Conservation (phyloP, 371 early-diverging fungal species). For the Mycotypha africana region DNA sequence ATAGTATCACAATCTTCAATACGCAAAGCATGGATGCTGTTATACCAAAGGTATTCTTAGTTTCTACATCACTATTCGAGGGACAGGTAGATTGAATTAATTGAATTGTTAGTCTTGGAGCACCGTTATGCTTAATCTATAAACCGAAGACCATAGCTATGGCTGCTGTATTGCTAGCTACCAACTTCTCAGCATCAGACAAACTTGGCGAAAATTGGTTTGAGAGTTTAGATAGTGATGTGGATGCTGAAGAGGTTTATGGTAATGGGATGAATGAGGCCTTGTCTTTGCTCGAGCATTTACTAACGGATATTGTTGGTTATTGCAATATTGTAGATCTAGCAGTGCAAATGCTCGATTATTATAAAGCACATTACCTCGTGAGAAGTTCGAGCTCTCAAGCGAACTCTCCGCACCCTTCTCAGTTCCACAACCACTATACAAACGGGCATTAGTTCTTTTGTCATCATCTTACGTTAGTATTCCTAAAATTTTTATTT, state of each 20-base stretch:
- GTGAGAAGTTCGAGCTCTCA: conserved; percentile 12
- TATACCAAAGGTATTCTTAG: conserved; percentile 59
- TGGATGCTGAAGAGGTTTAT: conserved; percentile 23
- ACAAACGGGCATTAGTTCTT: background rate
- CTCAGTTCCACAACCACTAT: conserved; percentile 6
- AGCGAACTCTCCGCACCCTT: conserved; percentile 16
- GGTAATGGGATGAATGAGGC: conserved; percentile 6
- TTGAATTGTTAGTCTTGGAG: conserved; percentile 28
- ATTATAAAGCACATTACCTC: conserved; percentile 21
- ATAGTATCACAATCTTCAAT: conserved; percentile 40
- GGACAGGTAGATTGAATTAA: too few species aligned
- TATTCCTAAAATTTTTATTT: too few species aligned
- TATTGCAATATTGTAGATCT: conserved; percentile 10
- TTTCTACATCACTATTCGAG: too few species aligned
- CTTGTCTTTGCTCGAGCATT: background rate
- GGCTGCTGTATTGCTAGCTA: conserved; percentile 30
- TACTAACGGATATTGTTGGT: background rate
- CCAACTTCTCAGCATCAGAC: conserved; percentile 13
- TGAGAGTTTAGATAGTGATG: conserved; percentile 12
- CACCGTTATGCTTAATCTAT: conserved; percentile 30
- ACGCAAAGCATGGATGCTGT: conserved; percentile 61
- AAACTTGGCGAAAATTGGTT: conserved; percentile 21
- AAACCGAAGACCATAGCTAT: conserved; percentile 31
- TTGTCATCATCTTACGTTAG: too few species aligned
- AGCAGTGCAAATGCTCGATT: conserved; percentile 33